A percentile compares a stretch with the other conserved stretches of the same genome.
These are phyloP conservation scores for Leishmania guyanensis DNA, from an alignment of 208 protist genomes.

Conservation along the genomic window DNA sequence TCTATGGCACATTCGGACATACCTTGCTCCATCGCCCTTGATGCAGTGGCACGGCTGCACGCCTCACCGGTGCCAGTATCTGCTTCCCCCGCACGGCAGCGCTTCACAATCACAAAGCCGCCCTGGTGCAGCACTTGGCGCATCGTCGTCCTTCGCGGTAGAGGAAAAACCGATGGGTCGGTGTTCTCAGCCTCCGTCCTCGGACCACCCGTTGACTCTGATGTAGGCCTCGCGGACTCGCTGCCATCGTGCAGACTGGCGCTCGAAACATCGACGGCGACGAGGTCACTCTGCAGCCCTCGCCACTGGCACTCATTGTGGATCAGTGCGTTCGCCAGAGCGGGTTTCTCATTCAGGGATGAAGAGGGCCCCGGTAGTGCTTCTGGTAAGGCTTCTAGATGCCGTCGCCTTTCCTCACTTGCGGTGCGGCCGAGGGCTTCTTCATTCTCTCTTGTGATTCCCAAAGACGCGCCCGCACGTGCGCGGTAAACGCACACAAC, in stretches of 20 bases:
- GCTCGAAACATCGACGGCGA: conserved; percentile 2
- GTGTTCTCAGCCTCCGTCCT: neutral
- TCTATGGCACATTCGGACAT: neutral
- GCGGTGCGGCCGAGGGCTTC: neutral
- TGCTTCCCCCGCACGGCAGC: neutral
- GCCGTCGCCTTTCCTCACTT: neutral
- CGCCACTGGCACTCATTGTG: neutral
- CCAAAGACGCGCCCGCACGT: neutral
- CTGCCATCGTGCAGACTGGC: neutral
- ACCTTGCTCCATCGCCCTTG: neutral
- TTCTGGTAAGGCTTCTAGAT: neutral
- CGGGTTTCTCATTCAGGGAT: neutral
- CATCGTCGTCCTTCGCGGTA: neutral
- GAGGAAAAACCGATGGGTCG: neutral
- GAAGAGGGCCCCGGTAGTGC: neutral
- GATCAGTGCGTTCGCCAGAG: conserved; percentile 21
- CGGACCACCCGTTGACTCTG: neutral
- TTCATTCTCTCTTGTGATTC: neutral
- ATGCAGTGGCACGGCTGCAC: neutral
- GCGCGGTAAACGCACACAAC: neutral
- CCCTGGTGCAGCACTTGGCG: neutral
- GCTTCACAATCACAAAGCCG: conserved; percentile 17
- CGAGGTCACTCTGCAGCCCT: conserved; percentile 1
- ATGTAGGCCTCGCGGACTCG: neutral
- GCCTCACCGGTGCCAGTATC: neutral